These are phyloP conservation scores for Elsinoe australis DNA, from an alignment of 2,329 filamentous ascomycete species.

Conservation along the genomic window DNA sequence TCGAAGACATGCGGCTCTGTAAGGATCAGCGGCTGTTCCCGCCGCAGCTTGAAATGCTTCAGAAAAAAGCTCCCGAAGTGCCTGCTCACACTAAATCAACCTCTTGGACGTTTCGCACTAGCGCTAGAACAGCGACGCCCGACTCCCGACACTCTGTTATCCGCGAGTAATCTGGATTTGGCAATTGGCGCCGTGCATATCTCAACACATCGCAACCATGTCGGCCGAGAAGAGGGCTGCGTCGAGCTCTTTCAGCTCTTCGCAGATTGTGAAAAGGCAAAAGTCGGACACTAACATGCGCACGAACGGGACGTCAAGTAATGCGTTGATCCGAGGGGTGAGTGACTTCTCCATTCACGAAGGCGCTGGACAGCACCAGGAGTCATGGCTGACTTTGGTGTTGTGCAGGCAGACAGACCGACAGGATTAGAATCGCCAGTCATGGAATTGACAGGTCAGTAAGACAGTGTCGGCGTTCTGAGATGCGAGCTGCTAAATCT, in stretches of 20 bases:
- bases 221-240: constrained; percentile 76
- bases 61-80: no score
- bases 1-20: neutral
- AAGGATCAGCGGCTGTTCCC: no score
- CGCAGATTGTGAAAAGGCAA: constrained; percentile 82
- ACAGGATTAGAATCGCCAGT: constrained; percentile 81
- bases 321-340: constrained; percentile 60
- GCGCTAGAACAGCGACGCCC: no score
- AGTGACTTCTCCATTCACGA: constrained; percentile 38
- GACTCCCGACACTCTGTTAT: no score
- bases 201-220: constrained; percentile 1
- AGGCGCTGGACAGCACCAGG: constrained; percentile 17
- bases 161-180: no score
- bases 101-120: no score
- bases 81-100: neutral
- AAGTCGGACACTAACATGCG: constrained; percentile 57
- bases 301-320: constrained; percentile 51
- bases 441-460: constrained; percentile 78
- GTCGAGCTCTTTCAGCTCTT: constrained; percentile 69
- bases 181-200: no score
- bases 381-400: constrained; percentile 28
- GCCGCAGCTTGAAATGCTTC: no score
- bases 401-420: constrained; percentile 61
- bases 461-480: neutral
- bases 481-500: constrained; percentile 19